Percentiles rank a stretch among this genome's conserved stretches.
These are phyloP conservation scores for Trichoderma virens DNA, from an alignment of 495 filamentous ascomycete species.

Conservation along the genomic window DNA sequence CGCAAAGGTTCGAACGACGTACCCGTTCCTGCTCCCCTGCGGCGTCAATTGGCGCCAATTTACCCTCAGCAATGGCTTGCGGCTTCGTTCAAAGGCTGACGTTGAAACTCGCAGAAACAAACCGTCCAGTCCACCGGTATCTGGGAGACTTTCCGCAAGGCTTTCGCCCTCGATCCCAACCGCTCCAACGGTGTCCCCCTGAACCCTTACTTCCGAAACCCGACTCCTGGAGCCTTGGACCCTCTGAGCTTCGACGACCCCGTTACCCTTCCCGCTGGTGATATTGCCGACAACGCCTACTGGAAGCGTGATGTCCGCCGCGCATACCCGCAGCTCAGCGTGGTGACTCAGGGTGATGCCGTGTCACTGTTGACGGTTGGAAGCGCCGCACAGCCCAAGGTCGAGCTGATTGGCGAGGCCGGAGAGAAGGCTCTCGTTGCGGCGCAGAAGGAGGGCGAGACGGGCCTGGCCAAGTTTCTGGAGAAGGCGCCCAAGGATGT, in stretches of 20 bases:
- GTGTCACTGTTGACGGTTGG: slow-evolving; percentile 81
- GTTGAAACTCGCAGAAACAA: slow-evolving; percentile 67
- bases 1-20: slow-evolving; percentile 28
- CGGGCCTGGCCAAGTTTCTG: slow-evolving; percentile 62
- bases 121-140: slow-evolving; percentile 86
- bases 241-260: slow-evolving; percentile 79
- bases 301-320: slow-evolving; percentile 90
- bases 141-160: slow-evolving; percentile 75
- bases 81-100: slow-evolving; percentile 7
- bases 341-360: slow-evolving; percentile 75
- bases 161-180: slow-evolving; percentile 75
- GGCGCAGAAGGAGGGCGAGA: slow-evolving; percentile 69
- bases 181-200: slow-evolving; percentile 88
- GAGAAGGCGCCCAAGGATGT: slow-evolving; percentile 55
- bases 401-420: slow-evolving; percentile 76
- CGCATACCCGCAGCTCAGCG: slow-evolving; percentile 73
- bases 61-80: neutral
- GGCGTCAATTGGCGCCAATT: neutral
- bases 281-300: slow-evolving; percentile 96
- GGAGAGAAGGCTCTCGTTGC: slow-evolving; percentile 71
- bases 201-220: slow-evolving; percentile 87
- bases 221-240: slow-evolving; percentile 71
- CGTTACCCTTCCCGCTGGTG: slow-evolving; percentile 82
- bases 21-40: neutral
- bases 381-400: slow-evolving; percentile 69